These are phyloP conservation scores for Schoenoplectus triqueter DNA, from an alignment of 202 grass and related monocot genomes.

Conservation along the genomic window DNA sequence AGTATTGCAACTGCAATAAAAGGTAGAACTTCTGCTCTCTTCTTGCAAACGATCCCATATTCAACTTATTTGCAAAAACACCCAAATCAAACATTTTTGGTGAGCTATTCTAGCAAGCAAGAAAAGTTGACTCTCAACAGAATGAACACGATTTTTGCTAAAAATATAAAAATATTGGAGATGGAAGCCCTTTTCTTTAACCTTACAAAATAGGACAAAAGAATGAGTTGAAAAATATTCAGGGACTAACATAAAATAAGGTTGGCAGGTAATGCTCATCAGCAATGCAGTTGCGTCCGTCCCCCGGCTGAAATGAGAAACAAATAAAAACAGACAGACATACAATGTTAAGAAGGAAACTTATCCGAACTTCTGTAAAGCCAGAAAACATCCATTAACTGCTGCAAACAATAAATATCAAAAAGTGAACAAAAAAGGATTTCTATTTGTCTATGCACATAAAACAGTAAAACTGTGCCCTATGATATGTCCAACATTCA, in stretches of 20 bases:
- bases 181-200: background rate
- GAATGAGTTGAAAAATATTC: constrained; percentile 33
- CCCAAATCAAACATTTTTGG: background rate
- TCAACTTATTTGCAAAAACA: too few relatives aligned
- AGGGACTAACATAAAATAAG: constrained; percentile 75
- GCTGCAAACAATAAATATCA: constrained; percentile 11
- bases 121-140: background rate
- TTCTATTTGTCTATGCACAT: background rate
- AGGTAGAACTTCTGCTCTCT: background rate
- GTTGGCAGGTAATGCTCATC: constrained; percentile 98
- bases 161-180: background rate
- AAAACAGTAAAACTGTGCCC: background rate
- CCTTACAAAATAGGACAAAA: constrained; percentile 4
- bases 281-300: constrained; percentile 88
- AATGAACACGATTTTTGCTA: background rate
- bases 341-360: constrained; percentile 29
- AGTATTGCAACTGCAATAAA: constrained; percentile 37
- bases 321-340: background rate
- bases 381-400: background rate
- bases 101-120: background rate
- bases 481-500: background rate
- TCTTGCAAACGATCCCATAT: background rate
- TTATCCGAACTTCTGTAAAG: background rate
- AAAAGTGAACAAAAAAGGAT: background rate
- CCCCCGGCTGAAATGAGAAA: constrained; percentile 67